These are phyloP conservation scores for Cyclotella atomus DNA, from an alignment of 108 stramenopile genomes.

Conservation along the genomic window DNA sequence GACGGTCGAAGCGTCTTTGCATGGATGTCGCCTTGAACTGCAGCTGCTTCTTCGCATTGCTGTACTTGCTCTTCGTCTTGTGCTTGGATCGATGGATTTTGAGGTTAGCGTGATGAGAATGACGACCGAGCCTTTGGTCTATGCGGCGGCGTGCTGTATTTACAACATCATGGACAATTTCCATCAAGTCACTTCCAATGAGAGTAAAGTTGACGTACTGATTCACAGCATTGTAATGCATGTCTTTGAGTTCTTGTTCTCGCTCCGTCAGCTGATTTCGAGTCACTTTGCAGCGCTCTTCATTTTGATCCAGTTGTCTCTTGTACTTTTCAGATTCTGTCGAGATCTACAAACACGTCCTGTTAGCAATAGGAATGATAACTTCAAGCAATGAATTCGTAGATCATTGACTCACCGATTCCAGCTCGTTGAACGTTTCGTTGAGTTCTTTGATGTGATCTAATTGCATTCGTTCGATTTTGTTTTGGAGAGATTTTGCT, in stretches of 20 bases:
- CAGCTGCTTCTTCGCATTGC: background rate
- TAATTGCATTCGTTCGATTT: conserved; percentile 7
- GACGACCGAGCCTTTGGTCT: background rate
- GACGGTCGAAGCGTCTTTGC: background rate
- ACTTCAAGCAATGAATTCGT: no score
- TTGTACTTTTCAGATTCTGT: background rate
- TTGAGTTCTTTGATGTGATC: conserved; percentile 3
- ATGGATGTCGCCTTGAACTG: background rate
- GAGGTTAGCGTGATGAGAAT: background rate
- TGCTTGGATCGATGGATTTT: background rate
- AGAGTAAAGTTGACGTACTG: conserved; percentile 28
- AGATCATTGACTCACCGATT: no score
- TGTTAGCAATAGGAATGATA: no score
- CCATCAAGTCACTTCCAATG: background rate
- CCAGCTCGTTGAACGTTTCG: conserved; percentile 1
- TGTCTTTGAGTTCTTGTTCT: conserved; percentile 1
- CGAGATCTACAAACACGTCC: no score
- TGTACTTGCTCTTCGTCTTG: background rate
- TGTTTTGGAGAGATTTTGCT: background rate
- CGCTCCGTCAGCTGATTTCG: conserved; percentile 1
- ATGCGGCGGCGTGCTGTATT: background rate
- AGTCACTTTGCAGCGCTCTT: conserved; percentile 14
- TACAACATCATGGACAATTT: background rate
- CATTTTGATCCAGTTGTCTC: conserved; percentile 5
- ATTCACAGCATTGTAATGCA: background rate